Conservation (phyloP, 768 basidiomycete genomes). For the Trametes meyenii region DNA sequence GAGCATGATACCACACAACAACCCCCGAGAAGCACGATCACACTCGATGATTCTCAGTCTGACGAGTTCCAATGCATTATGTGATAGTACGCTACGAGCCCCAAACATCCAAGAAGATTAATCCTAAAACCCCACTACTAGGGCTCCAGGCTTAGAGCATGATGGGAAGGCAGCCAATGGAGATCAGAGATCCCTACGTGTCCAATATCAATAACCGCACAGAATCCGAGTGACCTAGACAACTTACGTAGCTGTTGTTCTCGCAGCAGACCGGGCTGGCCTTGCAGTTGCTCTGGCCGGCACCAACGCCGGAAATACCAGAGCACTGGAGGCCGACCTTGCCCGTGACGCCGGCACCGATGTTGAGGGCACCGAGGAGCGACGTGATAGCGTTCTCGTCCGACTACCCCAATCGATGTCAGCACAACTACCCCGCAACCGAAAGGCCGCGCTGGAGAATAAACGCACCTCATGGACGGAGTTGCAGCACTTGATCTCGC, state of each 20-base stretch:
- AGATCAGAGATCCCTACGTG: slow-evolving; percentile 18
- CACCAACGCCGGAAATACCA: slow-evolving; percentile 27
- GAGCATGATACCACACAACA: too few relatives aligned
- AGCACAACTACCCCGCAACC: neutral
- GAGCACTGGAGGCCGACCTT: slow-evolving; percentile 30
- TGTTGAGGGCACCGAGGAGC: slow-evolving; percentile 27
- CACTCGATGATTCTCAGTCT: too few relatives aligned
- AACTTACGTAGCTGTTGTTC: slow-evolving; percentile 30
- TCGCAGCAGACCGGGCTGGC: slow-evolving; percentile 29
- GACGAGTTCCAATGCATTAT: too few relatives aligned
- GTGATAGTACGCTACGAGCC: too few relatives aligned
- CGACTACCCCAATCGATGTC: neutral
- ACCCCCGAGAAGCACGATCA: too few relatives aligned
- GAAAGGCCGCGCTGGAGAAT: too few relatives aligned
- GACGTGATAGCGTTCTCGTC: slow-evolving; percentile 10
- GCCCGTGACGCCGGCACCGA: slow-evolving; percentile 21
- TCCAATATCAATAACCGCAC: neutral
- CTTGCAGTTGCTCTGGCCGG: slow-evolving; percentile 19
- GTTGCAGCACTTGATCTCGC: slow-evolving; percentile 23
- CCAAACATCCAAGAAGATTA: too few relatives aligned
- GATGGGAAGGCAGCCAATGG: slow-evolving; percentile 23
- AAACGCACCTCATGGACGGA: slow-evolving; percentile 14
- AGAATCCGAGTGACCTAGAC: neutral
- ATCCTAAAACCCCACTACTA: too few relatives aligned
- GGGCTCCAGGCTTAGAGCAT: slow-evolving; percentile 10